Base-by-base conservation (phyloP, 192 early-diverging fungal species). In the Coemansia erecta region DNA sequence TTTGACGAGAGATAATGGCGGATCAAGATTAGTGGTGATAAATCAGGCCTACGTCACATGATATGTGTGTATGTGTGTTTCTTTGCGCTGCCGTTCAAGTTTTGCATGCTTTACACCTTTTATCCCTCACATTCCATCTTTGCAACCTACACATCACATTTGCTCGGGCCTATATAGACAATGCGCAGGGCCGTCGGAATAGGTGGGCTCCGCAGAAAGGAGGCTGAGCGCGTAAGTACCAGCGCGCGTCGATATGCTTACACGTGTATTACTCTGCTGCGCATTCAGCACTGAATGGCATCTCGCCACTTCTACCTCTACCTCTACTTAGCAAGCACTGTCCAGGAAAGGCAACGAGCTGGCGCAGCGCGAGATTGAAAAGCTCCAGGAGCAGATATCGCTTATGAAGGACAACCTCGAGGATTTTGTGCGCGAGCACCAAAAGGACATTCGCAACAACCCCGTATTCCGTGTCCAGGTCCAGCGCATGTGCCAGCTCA, bases 401-500 rank as follows among this genome's bases (percentile, higher is more conserved):
- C 46, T 77, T 4, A 94, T 98, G 73, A 90, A 91, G 59, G 63
- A 82, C 19, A 89, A 94, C 60, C 77, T 98, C 3, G 88, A 94
- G 70, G 85, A 81, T 10, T 98, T 98, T 85, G 90, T 93, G 33
- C 67, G 82, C 14, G 86, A 89, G 50, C 87, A 98, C 73, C 83
- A 86, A 56, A 86, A 89, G 44, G 92, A 95, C 60, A 98, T 98
- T 71, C 82, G 88, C 47, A 84, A 85, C 57, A 85, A 96, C 74
- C 89, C 94, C 3, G 80, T 71, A 17, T 94, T 98, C 69, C 83
- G 97, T 11, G 82, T 84, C 43, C 90, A 94, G 51, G 96, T 98
- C 52, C 92, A 96, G 57, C 82, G 83, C 14, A 94, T 98, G 94
- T 98, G 97, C 66, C 83, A 84, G 35, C 85, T 90, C 43, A 89